Evolutionary conservation across 2,329 filamentous ascomycete genomes (phyloP).

Genomic region (Cladosporium halotolerans): DNA sequence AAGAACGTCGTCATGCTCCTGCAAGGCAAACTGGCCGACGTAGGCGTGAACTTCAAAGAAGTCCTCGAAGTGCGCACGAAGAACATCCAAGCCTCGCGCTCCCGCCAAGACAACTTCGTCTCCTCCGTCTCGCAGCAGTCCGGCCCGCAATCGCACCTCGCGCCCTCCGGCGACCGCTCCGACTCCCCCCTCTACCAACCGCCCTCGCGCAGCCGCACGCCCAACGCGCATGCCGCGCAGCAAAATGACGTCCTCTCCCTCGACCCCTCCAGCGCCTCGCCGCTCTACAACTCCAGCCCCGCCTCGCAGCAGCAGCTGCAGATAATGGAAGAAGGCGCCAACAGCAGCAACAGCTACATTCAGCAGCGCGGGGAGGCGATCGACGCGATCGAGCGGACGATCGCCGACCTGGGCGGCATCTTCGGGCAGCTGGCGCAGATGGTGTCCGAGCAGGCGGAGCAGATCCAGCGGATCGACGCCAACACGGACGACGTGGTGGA

Average conservation of each 20-base stretch:
- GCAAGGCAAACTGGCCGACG: conserved; percentile 85
- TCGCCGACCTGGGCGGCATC: conserved; percentile 82
- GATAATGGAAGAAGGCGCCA: conserved; percentile 87
- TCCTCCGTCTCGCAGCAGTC: conserved; percentile 77
- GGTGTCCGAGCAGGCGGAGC: conserved; percentile 95
- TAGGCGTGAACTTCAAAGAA: conserved; percentile 94
- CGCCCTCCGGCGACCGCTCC: conserved; percentile 18
- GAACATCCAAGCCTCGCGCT: conserved; percentile 91
- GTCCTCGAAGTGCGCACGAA: conserved; percentile 93
- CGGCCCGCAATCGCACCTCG: conserved; percentile 33
- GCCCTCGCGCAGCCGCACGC: conserved; percentile 13
- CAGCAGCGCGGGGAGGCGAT: conserved; percentile 92
- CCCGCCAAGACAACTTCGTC: conserved; percentile 93
- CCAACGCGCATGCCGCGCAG: conserved; percentile 24
- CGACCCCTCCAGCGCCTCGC: conserved; percentile 55
- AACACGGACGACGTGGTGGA: conserved; percentile 98
- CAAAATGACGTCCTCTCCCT: conserved; percentile 69
- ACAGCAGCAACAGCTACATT: conserved; percentile 80
- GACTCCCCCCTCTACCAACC: conserved; percentile 36
- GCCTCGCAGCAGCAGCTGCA: conserved; percentile 75
- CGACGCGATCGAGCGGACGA: conserved; percentile 92
- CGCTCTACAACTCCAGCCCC: conserved; percentile 40
- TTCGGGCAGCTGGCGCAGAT: conserved; percentile 93
- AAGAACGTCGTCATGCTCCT: conserved; percentile 92
- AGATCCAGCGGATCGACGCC: conserved; percentile 94